Percentiles rank a stretch among this genome's conserved stretches.
Conservation (phyloP, 2,329 filamentous ascomycete species). For the Beauveria sp. region DNA sequence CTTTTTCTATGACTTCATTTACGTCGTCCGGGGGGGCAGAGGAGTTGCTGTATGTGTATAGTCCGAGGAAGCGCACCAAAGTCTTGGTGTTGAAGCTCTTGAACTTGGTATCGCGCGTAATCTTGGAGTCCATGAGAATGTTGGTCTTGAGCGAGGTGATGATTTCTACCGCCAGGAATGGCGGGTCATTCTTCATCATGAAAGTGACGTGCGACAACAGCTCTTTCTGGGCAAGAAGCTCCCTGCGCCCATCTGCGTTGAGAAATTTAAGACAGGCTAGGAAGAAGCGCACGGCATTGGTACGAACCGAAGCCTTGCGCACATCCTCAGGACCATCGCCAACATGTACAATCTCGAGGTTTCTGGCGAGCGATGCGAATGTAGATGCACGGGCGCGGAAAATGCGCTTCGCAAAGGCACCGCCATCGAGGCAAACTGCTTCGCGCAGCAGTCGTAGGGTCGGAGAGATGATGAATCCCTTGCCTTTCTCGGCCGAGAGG, state of each 20-base stretch:
- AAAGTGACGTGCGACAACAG: constrained; percentile 77
- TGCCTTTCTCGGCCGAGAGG: constrained; percentile 70
- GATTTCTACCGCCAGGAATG: constrained; percentile 67
- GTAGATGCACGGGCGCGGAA: constrained; percentile 73
- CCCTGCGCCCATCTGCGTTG: constrained; percentile 67
- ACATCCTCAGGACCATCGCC: constrained; percentile 53
- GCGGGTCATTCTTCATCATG: constrained; percentile 68
- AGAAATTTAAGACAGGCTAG: constrained; percentile 73
- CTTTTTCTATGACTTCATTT: constrained; percentile 54
- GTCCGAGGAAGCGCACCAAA: constrained; percentile 61
- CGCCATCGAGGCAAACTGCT: constrained; percentile 78
- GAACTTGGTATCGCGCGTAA: constrained; percentile 68
- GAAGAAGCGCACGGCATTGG: constrained; percentile 75
- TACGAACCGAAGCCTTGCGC: constrained; percentile 69
- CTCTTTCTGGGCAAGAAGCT: constrained; percentile 73
- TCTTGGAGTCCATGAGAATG: constrained; percentile 65
- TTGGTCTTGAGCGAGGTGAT: constrained; percentile 61
- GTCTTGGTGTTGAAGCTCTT: constrained; percentile 68
- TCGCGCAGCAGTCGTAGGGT: constrained; percentile 80
- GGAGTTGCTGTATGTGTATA: constrained; percentile 56
- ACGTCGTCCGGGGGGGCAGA: constrained; percentile 32
- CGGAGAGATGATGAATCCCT: constrained; percentile 83
- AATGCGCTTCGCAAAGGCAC: constrained; percentile 66
- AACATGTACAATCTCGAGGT: constrained; percentile 62
- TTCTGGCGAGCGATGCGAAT: constrained; percentile 71